A percentile compares a stretch with the other conserved stretches of the same genome.
Evolutionary conservation across 1,139 yeast species (phyloP).

Genomic region (Hyphopichia burtonii): DNA sequence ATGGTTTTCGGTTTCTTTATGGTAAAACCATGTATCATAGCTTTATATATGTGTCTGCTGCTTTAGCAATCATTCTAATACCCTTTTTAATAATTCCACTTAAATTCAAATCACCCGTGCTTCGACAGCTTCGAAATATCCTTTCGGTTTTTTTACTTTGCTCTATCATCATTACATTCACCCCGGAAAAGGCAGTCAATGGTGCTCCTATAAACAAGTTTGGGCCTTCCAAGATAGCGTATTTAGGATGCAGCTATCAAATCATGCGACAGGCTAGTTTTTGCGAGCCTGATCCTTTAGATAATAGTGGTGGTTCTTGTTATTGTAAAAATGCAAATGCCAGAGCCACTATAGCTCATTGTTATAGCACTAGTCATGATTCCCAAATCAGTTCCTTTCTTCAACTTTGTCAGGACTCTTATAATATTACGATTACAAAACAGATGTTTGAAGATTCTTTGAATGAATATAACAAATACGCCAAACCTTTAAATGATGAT

Average conservation of each 20-base stretch:
- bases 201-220: slow-evolving; percentile 38
- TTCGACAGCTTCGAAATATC: slow-evolving; percentile 11
- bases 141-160: slow-evolving; percentile 18
- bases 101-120: slow-evolving; percentile 10
- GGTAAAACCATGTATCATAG: slow-evolving; percentile 15
- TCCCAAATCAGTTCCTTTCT: slow-evolving; percentile 24
- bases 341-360: slow-evolving; percentile 41
- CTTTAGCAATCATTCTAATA: slow-evolving; percentile 13
- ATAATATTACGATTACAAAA: slow-evolving; percentile 25
- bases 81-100: slow-evolving; percentile 19
- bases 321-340: slow-evolving; percentile 33
- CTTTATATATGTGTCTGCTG: slow-evolving; percentile 18
- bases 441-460: slow-evolving; percentile 33
- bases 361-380: slow-evolving; percentile 27
- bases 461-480: slow-evolving; percentile 35
- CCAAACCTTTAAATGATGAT: slow-evolving; percentile 21
- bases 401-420: slow-evolving; percentile 23
- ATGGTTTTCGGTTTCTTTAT: too few species aligned
- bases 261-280: slow-evolving; percentile 21
- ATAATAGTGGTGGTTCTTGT: slow-evolving; percentile 15
- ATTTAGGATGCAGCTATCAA: slow-evolving; percentile 30
- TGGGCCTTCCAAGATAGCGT: slow-evolving; percentile 30
- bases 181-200: slow-evolving; percentile 30
- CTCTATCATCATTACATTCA: slow-evolving; percentile 20
- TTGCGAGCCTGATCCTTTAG: slow-evolving; percentile 15